phyloP scores from a whole-genome alignment of 139 green algal genomes.

The Tetradesmus lagerheimii region DNA sequence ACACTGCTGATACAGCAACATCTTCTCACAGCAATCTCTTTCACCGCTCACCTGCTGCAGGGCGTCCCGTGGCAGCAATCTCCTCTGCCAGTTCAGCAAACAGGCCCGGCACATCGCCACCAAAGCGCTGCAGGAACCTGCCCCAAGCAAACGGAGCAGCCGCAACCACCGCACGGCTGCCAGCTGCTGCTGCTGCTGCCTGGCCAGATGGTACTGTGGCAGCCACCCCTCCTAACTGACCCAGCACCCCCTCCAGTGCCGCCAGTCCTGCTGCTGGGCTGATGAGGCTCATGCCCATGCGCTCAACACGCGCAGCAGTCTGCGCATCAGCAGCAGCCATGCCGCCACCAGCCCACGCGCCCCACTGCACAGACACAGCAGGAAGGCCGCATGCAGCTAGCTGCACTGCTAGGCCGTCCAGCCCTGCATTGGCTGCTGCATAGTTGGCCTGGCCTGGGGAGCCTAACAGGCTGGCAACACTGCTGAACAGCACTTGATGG shows the following conservation, averaged over 20 bases:
- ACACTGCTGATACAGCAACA: background rate
- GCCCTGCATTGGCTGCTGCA: conserved; percentile 64
- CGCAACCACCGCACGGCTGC: conserved; percentile 31
- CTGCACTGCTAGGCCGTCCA: conserved; percentile 60
- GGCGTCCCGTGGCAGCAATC: background rate
- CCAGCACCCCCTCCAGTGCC: conserved; percentile 56
- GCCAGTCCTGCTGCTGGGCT: conserved; percentile 56
- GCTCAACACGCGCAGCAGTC: conserved; percentile 73
- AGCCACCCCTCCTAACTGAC: background rate
- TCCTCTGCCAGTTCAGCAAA: conserved; percentile 32
- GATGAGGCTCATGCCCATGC: conserved; percentile 81
- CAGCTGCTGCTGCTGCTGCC: background rate
- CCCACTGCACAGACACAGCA: conserved; percentile 86
- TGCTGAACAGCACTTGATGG: conserved; percentile 84
- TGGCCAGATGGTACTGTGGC: no score
- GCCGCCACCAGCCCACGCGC: conserved; percentile 86
- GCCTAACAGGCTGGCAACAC: conserved; percentile 83
- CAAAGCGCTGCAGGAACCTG: conserved; percentile 54
- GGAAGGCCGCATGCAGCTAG: conserved; percentile 43
- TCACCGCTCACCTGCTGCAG: background rate
- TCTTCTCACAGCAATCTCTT: background rate
- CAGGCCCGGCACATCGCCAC: background rate
- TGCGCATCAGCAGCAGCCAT: conserved; percentile 80
- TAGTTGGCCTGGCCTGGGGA: conserved; percentile 90
- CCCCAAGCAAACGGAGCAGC: conserved; percentile 65